Conservation (phyloP, 2,329 filamentous ascomycete species). For the Botrytis fragariae region DNA sequence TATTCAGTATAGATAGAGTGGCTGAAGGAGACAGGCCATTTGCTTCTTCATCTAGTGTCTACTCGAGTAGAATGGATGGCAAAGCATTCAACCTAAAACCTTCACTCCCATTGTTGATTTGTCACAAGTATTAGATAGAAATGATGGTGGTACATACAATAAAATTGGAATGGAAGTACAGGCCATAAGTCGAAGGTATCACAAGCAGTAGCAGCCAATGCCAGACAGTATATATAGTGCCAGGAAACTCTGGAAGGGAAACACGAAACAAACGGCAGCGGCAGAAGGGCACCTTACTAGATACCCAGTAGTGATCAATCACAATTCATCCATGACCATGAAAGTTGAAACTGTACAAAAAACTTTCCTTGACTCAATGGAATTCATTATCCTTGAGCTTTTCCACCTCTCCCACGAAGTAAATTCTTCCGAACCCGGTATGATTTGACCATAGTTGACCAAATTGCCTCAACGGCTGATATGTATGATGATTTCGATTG, state of each 20-base stretch:
- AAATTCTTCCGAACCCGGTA: neutral
- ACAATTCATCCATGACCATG: neutral
- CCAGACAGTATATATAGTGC: neutral
- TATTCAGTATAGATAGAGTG: neutral
- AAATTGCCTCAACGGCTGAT: constrained; percentile 3
- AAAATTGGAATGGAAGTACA: neutral
- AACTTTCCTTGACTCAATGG: neutral
- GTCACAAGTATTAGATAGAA: neutral
- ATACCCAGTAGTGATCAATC: neutral
- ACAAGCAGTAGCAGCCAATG: neutral
- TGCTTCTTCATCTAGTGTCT: neutral
- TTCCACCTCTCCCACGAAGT: neutral
- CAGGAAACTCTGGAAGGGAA: neutral
- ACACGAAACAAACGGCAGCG: neutral
- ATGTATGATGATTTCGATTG: neutral
- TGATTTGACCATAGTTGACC: neutral
- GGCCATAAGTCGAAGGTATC: neutral
- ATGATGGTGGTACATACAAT: neutral
- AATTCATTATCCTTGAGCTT: neutral
- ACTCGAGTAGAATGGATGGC: neutral
- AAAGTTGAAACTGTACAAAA: neutral
- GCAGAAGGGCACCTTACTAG: neutral
- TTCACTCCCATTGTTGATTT: neutral
- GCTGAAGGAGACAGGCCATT: neutral
- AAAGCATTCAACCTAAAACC: neutral